Evolutionary conservation across 2,329 filamentous ascomycete species (phyloP), one percentile per base, ranked within the genome.

Genomic region (Aspergillus oerlinghausenensis): DNA sequence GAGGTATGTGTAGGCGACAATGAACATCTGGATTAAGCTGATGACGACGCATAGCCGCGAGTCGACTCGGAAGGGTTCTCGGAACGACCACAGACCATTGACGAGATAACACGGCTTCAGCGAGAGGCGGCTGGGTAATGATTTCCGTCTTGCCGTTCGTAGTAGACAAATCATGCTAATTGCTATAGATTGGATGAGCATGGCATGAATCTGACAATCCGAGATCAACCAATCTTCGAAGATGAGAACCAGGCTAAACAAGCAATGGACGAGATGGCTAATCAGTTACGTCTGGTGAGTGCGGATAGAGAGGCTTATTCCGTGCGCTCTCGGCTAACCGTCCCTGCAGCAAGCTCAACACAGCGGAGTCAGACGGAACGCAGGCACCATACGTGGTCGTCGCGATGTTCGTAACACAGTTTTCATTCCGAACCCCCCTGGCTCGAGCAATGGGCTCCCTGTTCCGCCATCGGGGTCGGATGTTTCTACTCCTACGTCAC

Each of bases 391-490:
- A 17, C 85, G 94, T 63, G 94, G 94, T 52, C 88, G 94, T 59
- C 84, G 94, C 69, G 93, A 97, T 71, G 90, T 95, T 60, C 85
- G 93, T 57, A 96, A 96, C 73, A 97, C 92, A 1, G 87, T 96
- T 54, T 93, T 94, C 68, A 81, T 92, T 61, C 88, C 90, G 43
- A 75, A 75, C 43, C 66, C 75, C 10, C 65, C 66, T 17, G 64
- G 72, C 10, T 71, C 73, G 40, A 74, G 76, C 54, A 63, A 63
- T 56, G 70, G 74, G 67, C 53, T 68, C 51, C 58, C 66, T 54
- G 54, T 63, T 61, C 51, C 67, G 47, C 53, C 70, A 64, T 60
- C 63, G 17, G 60, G 61, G 23, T 58, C 65, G 9, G 67, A 72
- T 32, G 50, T 63, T 2, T 65, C 70, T 49, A 58, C 62, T 9